A percentile compares a stretch with the other conserved stretches of the same genome.
Conservation (phyloP, 148 eudicot genomes). For the Silene latifolia region DNA sequence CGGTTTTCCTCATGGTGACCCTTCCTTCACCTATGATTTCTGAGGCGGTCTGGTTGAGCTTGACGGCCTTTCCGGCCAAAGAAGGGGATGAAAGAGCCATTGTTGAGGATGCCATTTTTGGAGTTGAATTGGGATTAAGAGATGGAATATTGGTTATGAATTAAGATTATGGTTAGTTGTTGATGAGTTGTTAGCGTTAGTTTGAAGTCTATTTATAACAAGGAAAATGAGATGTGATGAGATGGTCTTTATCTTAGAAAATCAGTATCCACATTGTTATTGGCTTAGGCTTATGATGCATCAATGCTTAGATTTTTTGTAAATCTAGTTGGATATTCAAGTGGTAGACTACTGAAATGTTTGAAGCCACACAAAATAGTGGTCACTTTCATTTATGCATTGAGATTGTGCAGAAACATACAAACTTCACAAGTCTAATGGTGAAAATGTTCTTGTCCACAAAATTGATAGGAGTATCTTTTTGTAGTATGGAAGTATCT, state of each 20-base stretch:
- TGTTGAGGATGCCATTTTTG: constrained; percentile 23
- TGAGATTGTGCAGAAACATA: background rate
- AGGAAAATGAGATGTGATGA: too few relatives aligned
- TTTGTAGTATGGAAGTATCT: too few relatives aligned
- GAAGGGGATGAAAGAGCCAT: constrained; percentile 38
- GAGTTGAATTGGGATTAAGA: background rate
- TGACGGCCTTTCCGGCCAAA: constrained; percentile 31
- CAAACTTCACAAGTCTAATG: too few relatives aligned
- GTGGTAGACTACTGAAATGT: too few relatives aligned
- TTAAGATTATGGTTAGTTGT: background rate
- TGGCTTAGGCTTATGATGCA: constrained; percentile 1
- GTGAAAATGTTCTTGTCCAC: too few relatives aligned
- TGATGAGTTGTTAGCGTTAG: background rate
- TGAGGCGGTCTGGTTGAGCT: constrained; percentile 17
- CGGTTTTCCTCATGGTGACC: constrained; percentile 28
- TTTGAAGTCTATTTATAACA: background rate
- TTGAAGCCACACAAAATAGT: background rate
- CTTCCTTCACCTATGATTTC: constrained; percentile 26
- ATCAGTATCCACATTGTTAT: constrained; percentile 15
- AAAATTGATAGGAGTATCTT: too few relatives aligned
- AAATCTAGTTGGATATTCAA: too few relatives aligned
- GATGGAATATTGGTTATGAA: background rate
- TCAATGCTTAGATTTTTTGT: background rate
- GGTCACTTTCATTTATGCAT: background rate
- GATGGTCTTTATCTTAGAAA: constrained; percentile 7